Conservation (phyloP, 73 alveolate genomes). For the Paramecium pentaurelia region DNA sequence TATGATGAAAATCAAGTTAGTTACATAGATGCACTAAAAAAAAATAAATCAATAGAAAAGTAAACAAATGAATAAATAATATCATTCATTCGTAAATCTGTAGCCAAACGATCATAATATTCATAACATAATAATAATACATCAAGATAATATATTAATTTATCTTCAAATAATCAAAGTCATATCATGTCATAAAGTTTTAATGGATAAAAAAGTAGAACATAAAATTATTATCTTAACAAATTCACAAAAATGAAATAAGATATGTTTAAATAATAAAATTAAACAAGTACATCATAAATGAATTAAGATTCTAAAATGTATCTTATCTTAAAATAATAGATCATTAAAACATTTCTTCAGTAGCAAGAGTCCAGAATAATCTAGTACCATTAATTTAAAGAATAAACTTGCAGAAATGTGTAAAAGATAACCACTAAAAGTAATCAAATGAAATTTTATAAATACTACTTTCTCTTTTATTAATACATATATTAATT, state of each 20-base stretch:
- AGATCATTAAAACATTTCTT: slow-evolving; percentile 18
- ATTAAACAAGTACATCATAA: background rate
- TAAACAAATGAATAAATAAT: background rate
- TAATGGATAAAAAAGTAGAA: background rate
- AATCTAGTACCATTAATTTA: slow-evolving; percentile 22
- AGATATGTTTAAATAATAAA: background rate
- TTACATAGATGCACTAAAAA: background rate
- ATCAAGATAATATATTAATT: background rate
- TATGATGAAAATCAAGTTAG: slow-evolving; percentile 1
- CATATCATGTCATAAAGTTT: background rate
- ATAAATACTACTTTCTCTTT: background rate
- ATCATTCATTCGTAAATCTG: background rate
- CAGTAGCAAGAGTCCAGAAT: slow-evolving; percentile 6
- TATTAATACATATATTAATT: background rate
- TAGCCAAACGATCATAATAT: background rate
- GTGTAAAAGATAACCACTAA: slow-evolving; percentile 40
- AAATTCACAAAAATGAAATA: background rate
- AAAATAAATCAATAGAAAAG: background rate
- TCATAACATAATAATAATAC: background rate
- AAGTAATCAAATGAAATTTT: slow-evolving; percentile 8
- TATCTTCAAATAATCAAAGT: background rate
- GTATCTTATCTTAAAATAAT: background rate
- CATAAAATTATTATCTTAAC: background rate
- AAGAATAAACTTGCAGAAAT: slow-evolving; percentile 32
- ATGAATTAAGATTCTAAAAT: background rate